Evolutionary conservation across 23 red algal genomes (phyloP), one percentile per base, ranked within the genome.

Genomic region (Gracilaria gracilis): DNA sequence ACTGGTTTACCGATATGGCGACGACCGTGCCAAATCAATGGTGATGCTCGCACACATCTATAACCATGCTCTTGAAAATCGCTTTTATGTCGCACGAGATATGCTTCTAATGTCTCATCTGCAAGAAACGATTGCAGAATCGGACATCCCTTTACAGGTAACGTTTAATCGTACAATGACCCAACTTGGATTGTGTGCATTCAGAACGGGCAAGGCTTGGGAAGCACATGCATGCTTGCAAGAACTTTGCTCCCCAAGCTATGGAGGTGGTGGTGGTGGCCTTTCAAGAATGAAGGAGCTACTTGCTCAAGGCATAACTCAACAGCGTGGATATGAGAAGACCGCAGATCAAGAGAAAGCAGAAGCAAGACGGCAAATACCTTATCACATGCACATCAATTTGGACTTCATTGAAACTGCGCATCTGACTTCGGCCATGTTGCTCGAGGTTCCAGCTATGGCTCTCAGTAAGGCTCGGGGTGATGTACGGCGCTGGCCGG

Each of bases 91-190:
- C 24, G 97, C 94, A 25, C 89, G 97, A n/a, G 97, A 99, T 79
- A 91, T 99, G 82, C 55, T 99, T 20, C 67, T 99, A 79, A 95
- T 99, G 97, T 95, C 86, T 27, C 97, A 99, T 87, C 80, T 99
- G 20, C 97, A 99, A 88, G 97, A 99, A 69, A 96, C 87, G 42
- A 94, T 99, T 80, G 42, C 49, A 17, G 80, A 88, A 13, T 62
- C 84, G 57, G 97, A 99, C 49, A 66, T 96, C 34, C 83, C 90
- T 24, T 53, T 99, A 23, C 94, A 96, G 44, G 91, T 99, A 24
- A 84, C 96, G 80, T 99, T 96, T 86, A 99, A 99, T 58, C 90
- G 97, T n/a, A 78, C 97, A 17, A 95, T 99, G 97, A 90, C 97
- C 28, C 97, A 99, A 89, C 89, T 99, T 48, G 97, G 97, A 39